Evolutionary conservation across 805 yeast genomes (phyloP).

Genomic region (Lipomyces chichibuensis): DNA sequence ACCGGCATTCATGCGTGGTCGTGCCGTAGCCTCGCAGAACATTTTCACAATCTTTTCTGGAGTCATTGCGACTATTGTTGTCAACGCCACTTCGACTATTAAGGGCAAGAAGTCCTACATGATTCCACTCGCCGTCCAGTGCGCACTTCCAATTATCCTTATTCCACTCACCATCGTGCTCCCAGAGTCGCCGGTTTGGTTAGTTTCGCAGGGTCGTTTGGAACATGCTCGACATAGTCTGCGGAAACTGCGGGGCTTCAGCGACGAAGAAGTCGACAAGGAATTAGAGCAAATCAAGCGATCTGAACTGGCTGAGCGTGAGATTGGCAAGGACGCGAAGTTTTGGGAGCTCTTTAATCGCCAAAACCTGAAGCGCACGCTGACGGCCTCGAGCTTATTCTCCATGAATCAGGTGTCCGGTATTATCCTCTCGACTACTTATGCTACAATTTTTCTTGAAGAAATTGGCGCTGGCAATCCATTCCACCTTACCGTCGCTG

Average conservation of each 20-base stretch:
- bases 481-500: conserved; percentile 9
- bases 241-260: conserved; percentile 13
- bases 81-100: conserved; percentile 12
- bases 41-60: conserved; percentile 13
- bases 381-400: conserved; percentile 8
- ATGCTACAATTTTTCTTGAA: conserved; percentile 12
- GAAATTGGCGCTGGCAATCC: conserved; percentile 14
- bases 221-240: conserved; percentile 7
- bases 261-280: conserved; percentile 7
- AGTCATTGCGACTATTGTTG: conserved; percentile 14
- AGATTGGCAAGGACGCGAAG: not conserved
- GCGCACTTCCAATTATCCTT: conserved; percentile 10
- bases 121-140: conserved; percentile 18
- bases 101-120: not conserved
- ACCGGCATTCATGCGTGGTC: conserved; percentile 18
- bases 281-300: conserved; percentile 1
- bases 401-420: conserved; percentile 20
- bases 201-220: conserved; percentile 6
- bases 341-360: conserved; percentile 16
- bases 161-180: conserved; percentile 1
- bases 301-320: conserved; percentile 5
- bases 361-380: conserved; percentile 13
- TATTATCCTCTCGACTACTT: conserved; percentile 15
- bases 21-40: conserved; percentile 11
- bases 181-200: conserved; percentile 16